phyloP scores from a whole-genome alignment of 805 yeast genomes.

The Debaryomyces tyrocola region DNA sequence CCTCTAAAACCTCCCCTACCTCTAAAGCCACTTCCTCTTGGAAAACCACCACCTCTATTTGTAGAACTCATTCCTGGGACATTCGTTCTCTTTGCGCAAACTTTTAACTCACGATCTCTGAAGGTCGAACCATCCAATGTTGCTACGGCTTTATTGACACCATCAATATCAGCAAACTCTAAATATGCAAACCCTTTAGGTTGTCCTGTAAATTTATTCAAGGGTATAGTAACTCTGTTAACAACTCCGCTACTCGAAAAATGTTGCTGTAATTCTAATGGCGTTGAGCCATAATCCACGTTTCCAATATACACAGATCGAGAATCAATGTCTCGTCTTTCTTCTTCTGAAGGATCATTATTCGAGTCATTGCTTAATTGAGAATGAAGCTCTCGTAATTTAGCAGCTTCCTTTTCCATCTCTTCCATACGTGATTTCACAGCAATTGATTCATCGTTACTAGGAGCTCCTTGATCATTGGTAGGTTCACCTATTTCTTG shows the following conservation, averaged over 20 bases:
- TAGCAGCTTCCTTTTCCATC: constrained; percentile 64
- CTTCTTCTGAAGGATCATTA: constrained; percentile 33
- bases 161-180: constrained; percentile 71
- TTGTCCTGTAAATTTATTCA: constrained; percentile 71
- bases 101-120: constrained; percentile 70
- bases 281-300: constrained; percentile 77
- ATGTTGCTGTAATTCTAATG: constrained; percentile 75
- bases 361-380: constrained; percentile 13
- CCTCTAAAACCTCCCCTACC: constrained; percentile 15
- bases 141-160: constrained; percentile 62
- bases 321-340: constrained; percentile 68
- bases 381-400: constrained; percentile 58
- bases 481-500: neutral
- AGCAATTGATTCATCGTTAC: constrained; percentile 5
- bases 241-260: constrained; percentile 71
- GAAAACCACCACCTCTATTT: constrained; percentile 34
- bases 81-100: constrained; percentile 76
- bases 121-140: constrained; percentile 63
- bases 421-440: constrained; percentile 48
- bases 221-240: constrained; percentile 74
- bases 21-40: constrained; percentile 39
- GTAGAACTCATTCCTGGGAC: constrained; percentile 60
- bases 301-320: constrained; percentile 81
- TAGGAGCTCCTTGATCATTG: constrained; percentile 1
- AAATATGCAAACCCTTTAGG: constrained; percentile 89